These are phyloP conservation scores for Anastatica hierochuntica DNA, from an alignment of 345 rosid genomes.

Conservation along the genomic window DNA sequence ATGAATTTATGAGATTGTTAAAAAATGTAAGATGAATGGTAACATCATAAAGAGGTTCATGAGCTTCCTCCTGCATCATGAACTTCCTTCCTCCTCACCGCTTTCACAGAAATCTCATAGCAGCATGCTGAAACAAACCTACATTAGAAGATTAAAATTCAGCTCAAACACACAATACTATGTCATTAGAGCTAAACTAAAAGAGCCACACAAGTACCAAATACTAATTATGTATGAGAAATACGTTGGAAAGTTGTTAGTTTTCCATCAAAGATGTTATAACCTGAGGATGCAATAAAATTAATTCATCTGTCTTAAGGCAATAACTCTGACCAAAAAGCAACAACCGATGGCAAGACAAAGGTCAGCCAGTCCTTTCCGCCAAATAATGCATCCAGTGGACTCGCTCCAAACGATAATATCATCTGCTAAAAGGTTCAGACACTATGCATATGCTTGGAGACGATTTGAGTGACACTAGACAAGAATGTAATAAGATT, in stretches of 20 bases:
- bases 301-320: too few relatives aligned
- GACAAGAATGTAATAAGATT: neutral
- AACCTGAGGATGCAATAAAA: too few relatives aligned
- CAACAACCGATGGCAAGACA: constrained; percentile 55
- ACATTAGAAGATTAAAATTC: neutral
- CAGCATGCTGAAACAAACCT: constrained; percentile 60
- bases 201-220: too few relatives aligned
- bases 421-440: constrained; percentile 45
- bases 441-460: neutral
- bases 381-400: constrained; percentile 92
- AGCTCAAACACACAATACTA: too few relatives aligned
- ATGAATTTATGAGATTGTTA: neutral
- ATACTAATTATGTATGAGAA: too few relatives aligned
- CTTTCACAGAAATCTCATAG: constrained; percentile 81
- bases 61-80: constrained; percentile 36
- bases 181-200: too few relatives aligned
- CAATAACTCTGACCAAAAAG: constrained; percentile 64
- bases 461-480: neutral
- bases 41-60: constrained; percentile 8
- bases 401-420: constrained; percentile 88
- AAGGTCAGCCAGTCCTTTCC: constrained; percentile 95
- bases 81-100: constrained; percentile 64
- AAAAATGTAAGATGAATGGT: neutral
- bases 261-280: too few relatives aligned
- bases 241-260: too few relatives aligned